Conservation (phyloP, 345 rosid genomes). For the Excoecaria cochinchinensis region DNA sequence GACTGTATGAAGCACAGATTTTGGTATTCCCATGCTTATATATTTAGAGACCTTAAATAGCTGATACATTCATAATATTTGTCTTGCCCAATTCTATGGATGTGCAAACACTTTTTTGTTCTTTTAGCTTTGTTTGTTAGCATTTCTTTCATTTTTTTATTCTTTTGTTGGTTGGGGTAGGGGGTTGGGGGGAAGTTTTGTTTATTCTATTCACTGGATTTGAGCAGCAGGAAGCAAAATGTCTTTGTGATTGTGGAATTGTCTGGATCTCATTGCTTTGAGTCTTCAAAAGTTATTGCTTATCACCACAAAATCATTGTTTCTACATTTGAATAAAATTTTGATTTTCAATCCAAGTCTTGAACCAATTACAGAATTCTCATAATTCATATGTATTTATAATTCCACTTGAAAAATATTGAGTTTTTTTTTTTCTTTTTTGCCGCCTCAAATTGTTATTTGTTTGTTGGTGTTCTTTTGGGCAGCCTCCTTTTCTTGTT, state of each 20-base stretch:
- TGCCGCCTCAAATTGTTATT: background rate
- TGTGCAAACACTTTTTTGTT: background rate
- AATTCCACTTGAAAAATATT: background rate
- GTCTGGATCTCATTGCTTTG: background rate
- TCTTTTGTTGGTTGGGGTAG: too few species aligned
- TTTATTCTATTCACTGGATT: too few species aligned
- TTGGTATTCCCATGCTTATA: too few species aligned
- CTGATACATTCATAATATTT: too few species aligned
- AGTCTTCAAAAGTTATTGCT: background rate
- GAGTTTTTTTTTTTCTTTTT: background rate
- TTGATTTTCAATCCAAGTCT: background rate
- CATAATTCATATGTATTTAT: background rate
- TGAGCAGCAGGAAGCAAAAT: background rate
- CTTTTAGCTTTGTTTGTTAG: background rate
- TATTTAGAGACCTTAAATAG: too few species aligned
- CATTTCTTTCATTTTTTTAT: too few species aligned
- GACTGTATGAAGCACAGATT: too few species aligned
- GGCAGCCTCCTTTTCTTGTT: constrained; percentile 83
- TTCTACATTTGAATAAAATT: background rate
- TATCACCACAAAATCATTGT: background rate
- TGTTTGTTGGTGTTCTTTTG: constrained; percentile 22
- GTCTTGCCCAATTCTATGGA: too few species aligned
- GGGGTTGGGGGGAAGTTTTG: too few species aligned
- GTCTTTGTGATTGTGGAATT: background rate
- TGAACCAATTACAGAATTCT: background rate